Percentiles rank a stretch among this genome's conserved stretches.
Evolutionary conservation across 768 basidiomycete species (phyloP).

Genomic region (Lepiota brunneoincarnata): DNA sequence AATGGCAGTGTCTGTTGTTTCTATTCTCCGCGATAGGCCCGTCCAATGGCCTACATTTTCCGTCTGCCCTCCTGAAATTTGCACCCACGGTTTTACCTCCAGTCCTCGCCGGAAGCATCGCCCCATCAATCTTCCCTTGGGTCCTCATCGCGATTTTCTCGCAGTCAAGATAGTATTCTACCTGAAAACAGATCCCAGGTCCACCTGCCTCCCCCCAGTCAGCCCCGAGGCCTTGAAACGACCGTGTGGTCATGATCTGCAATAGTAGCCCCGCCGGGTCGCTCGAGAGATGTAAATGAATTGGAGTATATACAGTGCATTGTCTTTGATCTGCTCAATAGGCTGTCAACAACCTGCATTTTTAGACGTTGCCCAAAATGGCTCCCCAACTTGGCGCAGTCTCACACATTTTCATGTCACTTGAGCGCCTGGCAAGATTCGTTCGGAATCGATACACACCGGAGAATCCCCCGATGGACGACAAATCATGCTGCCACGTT

Average conservation of each 20-base stretch:
- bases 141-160: slow-evolving; percentile 34
- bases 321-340: neutral
- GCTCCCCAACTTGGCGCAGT: neutral
- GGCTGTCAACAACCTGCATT: neutral
- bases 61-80: neutral
- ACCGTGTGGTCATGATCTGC: too few species aligned
- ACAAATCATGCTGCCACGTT: neutral
- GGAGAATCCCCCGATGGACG: neutral
- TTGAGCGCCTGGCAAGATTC: neutral
- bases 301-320: neutral
- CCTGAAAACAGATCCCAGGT: slow-evolving; percentile 4
- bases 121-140: slow-evolving; percentile 19
- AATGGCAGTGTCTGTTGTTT: neutral
- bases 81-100: slow-evolving; percentile 1
- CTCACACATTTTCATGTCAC: neutral
- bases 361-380: neutral
- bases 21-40: neutral
- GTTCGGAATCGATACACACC: neutral
- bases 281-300: too few species aligned
- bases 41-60: neutral
- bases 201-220: too few species aligned
- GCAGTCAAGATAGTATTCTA: slow-evolving; percentile 14
- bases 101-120: slow-evolving; percentile 7
- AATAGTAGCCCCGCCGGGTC: too few species aligned
- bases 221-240: too few species aligned